These are phyloP conservation scores for Hordeum marinum DNA, from an alignment of 176 grass and related monocot species.

Conservation along the genomic window DNA sequence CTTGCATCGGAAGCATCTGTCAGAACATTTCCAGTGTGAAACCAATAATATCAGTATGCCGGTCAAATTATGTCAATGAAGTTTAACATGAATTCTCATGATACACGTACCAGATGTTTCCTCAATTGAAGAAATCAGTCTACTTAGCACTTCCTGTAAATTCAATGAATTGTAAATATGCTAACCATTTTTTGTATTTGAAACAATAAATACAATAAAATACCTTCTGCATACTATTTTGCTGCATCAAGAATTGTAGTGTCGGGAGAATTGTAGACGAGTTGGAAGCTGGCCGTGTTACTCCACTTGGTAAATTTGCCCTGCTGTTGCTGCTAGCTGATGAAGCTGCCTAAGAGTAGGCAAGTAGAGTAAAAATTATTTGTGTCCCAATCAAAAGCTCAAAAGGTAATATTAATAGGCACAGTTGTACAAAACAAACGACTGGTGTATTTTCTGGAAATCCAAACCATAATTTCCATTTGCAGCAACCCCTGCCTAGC, in stretches of 20 bases:
- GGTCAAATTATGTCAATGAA: constrained; percentile 1
- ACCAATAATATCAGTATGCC: constrained; percentile 36
- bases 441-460: not conserved
- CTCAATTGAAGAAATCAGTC: constrained; percentile 79
- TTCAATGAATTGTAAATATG: constrained; percentile 24
- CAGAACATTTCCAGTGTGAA: constrained; percentile 18
- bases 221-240: constrained; percentile 93
- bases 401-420: not conserved
- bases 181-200: not conserved
- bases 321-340: constrained; percentile 28
- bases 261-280: constrained; percentile 48
- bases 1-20: constrained; percentile 48
- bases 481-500: not conserved
- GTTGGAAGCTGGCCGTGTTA: constrained; percentile 24
- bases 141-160: constrained; percentile 76
- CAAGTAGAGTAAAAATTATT: constrained; percentile 24
- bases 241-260: constrained; percentile 85
- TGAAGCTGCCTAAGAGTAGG: constrained; percentile 46
- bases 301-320: constrained; percentile 33
- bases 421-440: not conserved
- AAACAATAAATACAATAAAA: not conserved
- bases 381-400: not conserved
- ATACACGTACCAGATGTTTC: constrained; percentile 63
- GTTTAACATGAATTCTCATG: constrained; percentile 7
- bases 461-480: not conserved